phyloP scores from a whole-genome alignment of 768 basidiomycete genomes.

The Phlebiopsis flavidoalba region DNA sequence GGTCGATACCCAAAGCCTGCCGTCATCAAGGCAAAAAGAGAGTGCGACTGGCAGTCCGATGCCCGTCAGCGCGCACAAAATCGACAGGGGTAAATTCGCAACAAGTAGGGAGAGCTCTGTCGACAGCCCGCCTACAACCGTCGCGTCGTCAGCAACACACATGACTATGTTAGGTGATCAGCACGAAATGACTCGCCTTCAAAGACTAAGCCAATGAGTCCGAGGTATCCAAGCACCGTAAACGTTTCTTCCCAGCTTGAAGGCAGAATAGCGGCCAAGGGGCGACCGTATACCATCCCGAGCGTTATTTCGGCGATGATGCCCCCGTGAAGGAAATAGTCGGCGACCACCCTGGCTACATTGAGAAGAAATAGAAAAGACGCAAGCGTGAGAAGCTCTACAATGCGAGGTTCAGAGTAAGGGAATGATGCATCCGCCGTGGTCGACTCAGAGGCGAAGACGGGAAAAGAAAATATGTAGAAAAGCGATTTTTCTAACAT shows the following conservation, averaged over 20 bases:
- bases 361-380: slow-evolving; percentile 55
- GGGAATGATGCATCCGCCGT: slow-evolving; percentile 3
- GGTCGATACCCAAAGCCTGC: slow-evolving; percentile 35
- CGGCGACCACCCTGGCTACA: slow-evolving; percentile 37
- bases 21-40: slow-evolving; percentile 39
- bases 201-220: slow-evolving; percentile 26
- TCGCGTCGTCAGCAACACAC: slow-evolving; percentile 38
- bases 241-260: slow-evolving; percentile 37
- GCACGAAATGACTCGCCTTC: slow-evolving; percentile 12
- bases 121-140: slow-evolving; percentile 56
- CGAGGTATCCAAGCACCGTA: slow-evolving; percentile 39
- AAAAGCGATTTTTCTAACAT: background rate
- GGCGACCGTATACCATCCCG: slow-evolving; percentile 51
- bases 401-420: slow-evolving; percentile 15
- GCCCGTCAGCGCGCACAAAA: slow-evolving; percentile 45
- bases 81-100: slow-evolving; percentile 42
- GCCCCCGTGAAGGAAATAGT: slow-evolving; percentile 37
- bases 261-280: slow-evolving; percentile 41
- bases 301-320: slow-evolving; percentile 49
- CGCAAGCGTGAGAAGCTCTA: slow-evolving; percentile 39
- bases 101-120: slow-evolving; percentile 43
- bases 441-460: background rate
- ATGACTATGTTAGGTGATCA: background rate
- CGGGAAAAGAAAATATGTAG: slow-evolving; percentile 4
- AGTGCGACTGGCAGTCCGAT: slow-evolving; percentile 45